Base-by-base conservation (phyloP, 345 rosid species). In the Ailanthus altissimus region DNA sequence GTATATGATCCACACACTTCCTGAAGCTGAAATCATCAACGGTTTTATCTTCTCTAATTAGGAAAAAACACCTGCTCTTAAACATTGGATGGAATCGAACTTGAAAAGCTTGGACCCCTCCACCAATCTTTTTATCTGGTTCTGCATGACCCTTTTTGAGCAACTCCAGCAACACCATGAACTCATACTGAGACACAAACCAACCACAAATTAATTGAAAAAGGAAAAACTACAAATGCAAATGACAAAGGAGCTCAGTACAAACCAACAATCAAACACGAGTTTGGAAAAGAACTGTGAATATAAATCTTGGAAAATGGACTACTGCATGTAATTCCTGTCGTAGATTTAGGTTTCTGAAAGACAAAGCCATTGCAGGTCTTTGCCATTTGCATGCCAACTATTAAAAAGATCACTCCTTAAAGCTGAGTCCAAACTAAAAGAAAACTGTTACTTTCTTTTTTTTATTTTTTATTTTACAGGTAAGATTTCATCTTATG, bases 21-120 rank as follows among this genome's bases (percentile, higher is more conserved):
- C 95, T 90, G 84, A 91, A 96, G 91, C 97, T 92, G 87, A 96
- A 96, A 87, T 96, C 99, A 26, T 94, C 97, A 23, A 84, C 79
- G 3, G 89, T 62, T 15, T 81, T 92, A 36, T 96, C 98, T 63
- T 87, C 90, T 86, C 97, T 90, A 16, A 94, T 62, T 49, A 94
- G 81, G 85, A 92, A 96, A 89, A 94, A 92, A 79, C 98, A 94
- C 62, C 86, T 73, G 61, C 94, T 94, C 81, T 92, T 90, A 84
- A 83, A 94, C 72, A 36, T 85, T 10, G 98, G 98, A 80, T 96
- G 99, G 28, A 49, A 82, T 49, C 87, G 86, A 28, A 96, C 86
- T 86, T 93, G 94, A 80, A 94, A 92, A 58, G 91, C 86, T 78
- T 80, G 78, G 76, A 96, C 71, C 21, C 99, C 97, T 67, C 65